Base-by-base conservation (phyloP, 2,329 filamentous ascomycete species). In the Sporothrix phasma region DNA sequence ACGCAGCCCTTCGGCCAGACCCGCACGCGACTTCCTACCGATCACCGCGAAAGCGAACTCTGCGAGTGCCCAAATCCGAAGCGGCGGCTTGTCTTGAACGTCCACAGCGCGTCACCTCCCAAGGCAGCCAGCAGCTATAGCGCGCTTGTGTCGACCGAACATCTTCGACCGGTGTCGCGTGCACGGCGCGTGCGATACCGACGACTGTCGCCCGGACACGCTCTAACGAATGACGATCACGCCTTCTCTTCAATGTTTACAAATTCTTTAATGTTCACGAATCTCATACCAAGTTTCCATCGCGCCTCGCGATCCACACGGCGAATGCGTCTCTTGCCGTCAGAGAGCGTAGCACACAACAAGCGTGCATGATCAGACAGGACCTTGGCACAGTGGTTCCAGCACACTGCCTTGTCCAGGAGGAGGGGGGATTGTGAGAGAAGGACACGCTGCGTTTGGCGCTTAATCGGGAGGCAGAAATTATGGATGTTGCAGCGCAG, bases 401-500 rank as follows among this genome's bases (percentile, higher is more conserved):
- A 59, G 22, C 24, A 10, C 39, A 53, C 24, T 17, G 49, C 24
- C 41, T 17, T 34, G 47, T 19, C 41, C 29, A 58, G 53, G 56
- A 59, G 64, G 62, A 64, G 58, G 61, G 56, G 47, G 54, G 59
- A 26, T 49, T 31, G 45, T 26, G 43, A 47, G 62, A 61, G 56
- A 54, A 26, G 61, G 56, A 51, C 41, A 29, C 22, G 15, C 22
- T 24, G 53, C 41, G 61, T 45, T 45, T 31, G 13, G 46, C 62
- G 51, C 63, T 31, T 22, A 47, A 22, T 2, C 7, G 41, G 17
- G 19, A 45, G 19, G 31, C 24, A 43, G 49, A 65, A 69, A 69
- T n/a, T 64, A 70, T 70, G 69, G 69, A 70, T 69, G 67, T 62
- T 66, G 67, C 66, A 59, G 67, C 67, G 61, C 65, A 68, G 34